Conservation (phyloP, 768 basidiomycete genomes). For the Naganishia antarctica region DNA sequence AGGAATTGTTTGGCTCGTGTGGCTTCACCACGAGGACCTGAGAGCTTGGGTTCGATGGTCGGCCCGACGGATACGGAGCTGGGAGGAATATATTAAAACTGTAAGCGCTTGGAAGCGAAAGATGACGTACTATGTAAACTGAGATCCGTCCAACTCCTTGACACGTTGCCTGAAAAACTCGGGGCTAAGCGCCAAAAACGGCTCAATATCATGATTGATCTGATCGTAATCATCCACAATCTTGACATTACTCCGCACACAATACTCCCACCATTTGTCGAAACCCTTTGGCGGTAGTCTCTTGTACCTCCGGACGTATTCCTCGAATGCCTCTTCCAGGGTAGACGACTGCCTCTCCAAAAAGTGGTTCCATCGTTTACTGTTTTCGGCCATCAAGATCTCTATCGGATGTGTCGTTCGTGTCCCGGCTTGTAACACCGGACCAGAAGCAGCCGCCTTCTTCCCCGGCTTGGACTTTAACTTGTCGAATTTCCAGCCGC, state of each 20-base stretch:
- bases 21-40: slow-evolving; percentile 33
- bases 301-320: slow-evolving; percentile 73
- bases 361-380: slow-evolving; percentile 38
- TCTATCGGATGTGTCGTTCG: slow-evolving; percentile 42
- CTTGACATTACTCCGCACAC: slow-evolving; percentile 63
- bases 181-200: slow-evolving; percentile 72
- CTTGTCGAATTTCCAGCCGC: slow-evolving; percentile 41
- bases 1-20: slow-evolving; percentile 38
- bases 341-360: slow-evolving; percentile 65
- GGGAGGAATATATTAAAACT: no score
- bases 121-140: slow-evolving; percentile 37
- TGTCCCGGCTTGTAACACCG: slow-evolving; percentile 27
- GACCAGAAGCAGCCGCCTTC: slow-evolving; percentile 4
- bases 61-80: slow-evolving; percentile 40
- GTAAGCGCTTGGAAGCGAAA: no score
- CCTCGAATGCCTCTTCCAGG: slow-evolving; percentile 67
- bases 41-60: slow-evolving; percentile 26
- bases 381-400: slow-evolving; percentile 37
- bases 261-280: slow-evolving; percentile 82
- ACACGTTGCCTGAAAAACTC: slow-evolving; percentile 45
- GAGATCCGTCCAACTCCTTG: slow-evolving; percentile 28
- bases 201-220: slow-evolving; percentile 61
- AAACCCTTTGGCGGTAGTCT: slow-evolving; percentile 83
- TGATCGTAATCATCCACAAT: slow-evolving; percentile 69
- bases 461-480: neutral